Evolutionary conservation across 1,284 basidiomycete species (phyloP), one percentile per base, ranked within the genome.

Genomic region (Mrakiaceae sp.): DNA sequence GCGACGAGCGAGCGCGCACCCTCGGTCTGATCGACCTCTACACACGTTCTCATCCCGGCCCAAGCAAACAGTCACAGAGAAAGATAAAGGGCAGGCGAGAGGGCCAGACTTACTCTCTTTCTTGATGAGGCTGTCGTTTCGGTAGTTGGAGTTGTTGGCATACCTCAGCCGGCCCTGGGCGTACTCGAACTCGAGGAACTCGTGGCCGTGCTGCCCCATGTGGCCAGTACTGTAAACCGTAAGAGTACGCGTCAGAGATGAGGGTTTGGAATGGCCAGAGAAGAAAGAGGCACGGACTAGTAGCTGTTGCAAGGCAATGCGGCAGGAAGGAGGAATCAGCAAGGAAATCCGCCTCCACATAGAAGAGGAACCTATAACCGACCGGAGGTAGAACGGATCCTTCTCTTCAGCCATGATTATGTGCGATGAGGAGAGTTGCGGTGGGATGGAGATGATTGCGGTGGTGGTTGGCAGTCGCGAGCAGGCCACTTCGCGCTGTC

Each of bases 71-170:
- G 27, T 27, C 27, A 27, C 27, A 27, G 27, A 27, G 27, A 27
- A 27, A 27, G n/a, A 60, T 62, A 40, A 51, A 47, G 57, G 12
- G 59, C 8, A 6, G 4, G 40, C 56, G 11, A 40, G 11, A 51
- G 10, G 2, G 39, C 44, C 5, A 1, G 7, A 82, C 91, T 72
- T 71, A 96, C 94, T 95, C 78, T 98, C 96, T 88, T 98, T 98
- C 67, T 94, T 83, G 75, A 98, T 97, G 64, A 98, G 79, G 74
- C 87, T 90, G 78, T 98, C 96, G 72, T 97, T 98, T 58, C 95
- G 81, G 79, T 98, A 98, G 78, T 98, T 98, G 27, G 93, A 97
- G 82, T 98, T 98, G 82, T 98, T 97, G 68, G 96, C 95, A 75
- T 98, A 99, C 70, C 95, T 84, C 69, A 98, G 82, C 66, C 95